Base-by-base conservation (phyloP, 441 rosid species). In the Flueggea neowawraea region DNA sequence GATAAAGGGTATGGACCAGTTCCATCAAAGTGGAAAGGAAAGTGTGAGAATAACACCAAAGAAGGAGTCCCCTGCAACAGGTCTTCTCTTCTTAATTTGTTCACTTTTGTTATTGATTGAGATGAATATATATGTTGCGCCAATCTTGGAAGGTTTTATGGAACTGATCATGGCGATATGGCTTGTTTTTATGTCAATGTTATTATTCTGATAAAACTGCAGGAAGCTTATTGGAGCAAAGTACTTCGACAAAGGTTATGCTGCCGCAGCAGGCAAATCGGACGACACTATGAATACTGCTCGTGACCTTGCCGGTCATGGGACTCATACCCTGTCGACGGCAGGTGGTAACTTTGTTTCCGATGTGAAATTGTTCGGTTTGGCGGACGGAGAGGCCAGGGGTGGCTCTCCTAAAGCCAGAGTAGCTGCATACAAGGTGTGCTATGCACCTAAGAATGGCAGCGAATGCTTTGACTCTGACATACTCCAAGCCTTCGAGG, bases 391-490 rank as follows among this genome's bases (percentile, higher is more conserved):
- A 10, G 83, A 84, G 0, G 90, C 92, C 0, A 75, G 86, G n/a
- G 98, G 98, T 0, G 98, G 97, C 47, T 80, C 82, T 3, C 89
- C 91, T 2, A 68, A 75, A 9, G 95, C 97, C 4, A 78, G 93
- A 41, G 80, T 90, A 10, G 98, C 98, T 11, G 59, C 87, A 62
- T 93, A 93, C 75, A 93, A 93, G 72, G 96, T 78, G 12, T 90
- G 98, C 61, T 84, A 87, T 89, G 49, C 72, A 6, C 75, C 80
- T 0, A 3, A 66, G 14, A 45, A 69, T 17, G 70, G 51, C 9
- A 43, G 64, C 1, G 66, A 52, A 11, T 89, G 96, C 77, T 80
- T 45, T 31, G 88, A 83, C 6, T 61, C 77, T 6, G 96, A 89
- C 61, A 65, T 81, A 54, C 13, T 89, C 51, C 61, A 70, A 4